Conservation (phyloP, 2,329 filamentous ascomycete genomes). For the Hymenoscyphus infarciens region DNA sequence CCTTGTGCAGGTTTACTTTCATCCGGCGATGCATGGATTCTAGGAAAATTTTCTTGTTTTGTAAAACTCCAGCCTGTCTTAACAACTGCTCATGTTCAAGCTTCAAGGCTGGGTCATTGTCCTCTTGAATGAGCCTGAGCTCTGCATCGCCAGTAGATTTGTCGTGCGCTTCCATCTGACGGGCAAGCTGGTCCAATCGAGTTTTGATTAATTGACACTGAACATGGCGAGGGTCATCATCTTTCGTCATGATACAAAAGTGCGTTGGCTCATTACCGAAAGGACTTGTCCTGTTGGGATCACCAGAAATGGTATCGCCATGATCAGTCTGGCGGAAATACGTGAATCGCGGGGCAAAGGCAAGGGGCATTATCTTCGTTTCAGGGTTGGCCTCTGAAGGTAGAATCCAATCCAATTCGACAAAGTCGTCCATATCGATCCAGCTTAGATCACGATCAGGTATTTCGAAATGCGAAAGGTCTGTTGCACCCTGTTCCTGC, state of each 20-base stretch:
- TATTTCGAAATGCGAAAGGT: conserved; percentile 88
- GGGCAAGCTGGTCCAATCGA: conserved; percentile 72
- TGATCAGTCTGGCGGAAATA: conserved; percentile 98
- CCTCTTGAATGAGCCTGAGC: conserved; percentile 55
- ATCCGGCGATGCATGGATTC: conserved; percentile 49
- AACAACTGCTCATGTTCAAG: conserved; percentile 58
- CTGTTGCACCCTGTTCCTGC: conserved; percentile 55
- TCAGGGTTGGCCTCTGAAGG: conserved; percentile 86
- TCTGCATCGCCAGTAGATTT: conserved; percentile 73
- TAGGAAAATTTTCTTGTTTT: conserved; percentile 56
- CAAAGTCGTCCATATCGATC: conserved; percentile 99
- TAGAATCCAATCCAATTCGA: conserved; percentile 94
- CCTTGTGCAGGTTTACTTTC: conserved; percentile 31
- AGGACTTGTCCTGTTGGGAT: conserved; percentile 76
- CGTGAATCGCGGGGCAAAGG: conserved; percentile 89
- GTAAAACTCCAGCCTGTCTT: conserved; percentile 52
- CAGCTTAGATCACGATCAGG: conserved; percentile 93
- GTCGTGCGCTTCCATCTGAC: conserved; percentile 73
- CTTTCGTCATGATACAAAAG: conserved; percentile 89
- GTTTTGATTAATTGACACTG: conserved; percentile 82
- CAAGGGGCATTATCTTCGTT: conserved; percentile 89
- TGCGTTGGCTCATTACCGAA: conserved; percentile 95
- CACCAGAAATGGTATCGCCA: conserved; percentile 71
- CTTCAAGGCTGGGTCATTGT: conserved; percentile 49
- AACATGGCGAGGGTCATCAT: conserved; percentile 83